These are phyloP conservation scores for Daldinia sp. DNA, from an alignment of 2,329 filamentous ascomycete genomes.

Conservation along the genomic window DNA sequence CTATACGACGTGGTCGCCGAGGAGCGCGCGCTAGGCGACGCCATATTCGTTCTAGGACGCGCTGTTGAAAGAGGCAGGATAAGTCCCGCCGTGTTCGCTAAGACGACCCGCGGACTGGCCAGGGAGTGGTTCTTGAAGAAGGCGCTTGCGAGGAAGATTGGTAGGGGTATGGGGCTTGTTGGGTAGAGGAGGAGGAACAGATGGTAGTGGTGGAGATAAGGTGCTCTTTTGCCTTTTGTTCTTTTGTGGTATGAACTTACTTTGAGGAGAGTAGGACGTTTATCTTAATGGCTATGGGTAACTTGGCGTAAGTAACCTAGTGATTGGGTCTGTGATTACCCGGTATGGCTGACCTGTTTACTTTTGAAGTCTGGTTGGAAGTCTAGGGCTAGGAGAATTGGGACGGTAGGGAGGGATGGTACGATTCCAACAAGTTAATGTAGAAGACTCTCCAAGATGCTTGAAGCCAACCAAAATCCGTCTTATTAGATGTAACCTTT, in stretches of 20 bases:
- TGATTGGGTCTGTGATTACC: neutral
- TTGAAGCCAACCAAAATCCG: neutral
- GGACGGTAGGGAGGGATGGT: neutral
- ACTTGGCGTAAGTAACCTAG: neutral
- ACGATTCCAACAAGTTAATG: neutral
- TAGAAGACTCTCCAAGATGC: neutral
- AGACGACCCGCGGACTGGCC: constrained; percentile 79
- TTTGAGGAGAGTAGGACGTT: neutral
- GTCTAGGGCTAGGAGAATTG: neutral
- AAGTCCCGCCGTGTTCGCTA: constrained; percentile 78
- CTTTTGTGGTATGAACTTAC: neutral
- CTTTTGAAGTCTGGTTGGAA: neutral
- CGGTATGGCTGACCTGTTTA: neutral
- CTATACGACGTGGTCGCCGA: constrained; percentile 91
- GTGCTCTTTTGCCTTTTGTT: no score
- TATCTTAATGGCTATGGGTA: neutral
- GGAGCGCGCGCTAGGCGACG: constrained; percentile 86
- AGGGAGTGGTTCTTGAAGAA: constrained; percentile 88
- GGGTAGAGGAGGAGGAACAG: constrained; percentile 45
- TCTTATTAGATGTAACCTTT: neutral
- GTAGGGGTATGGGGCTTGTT: constrained; percentile 76
- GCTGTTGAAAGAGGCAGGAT: constrained; percentile 80
- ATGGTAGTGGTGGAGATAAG: no score
- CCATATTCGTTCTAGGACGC: constrained; percentile 83
- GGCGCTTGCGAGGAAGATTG: constrained; percentile 82